Conservation (phyloP, 2,329 filamentous ascomycete genomes). For the Colletotrichum spinosum region DNA sequence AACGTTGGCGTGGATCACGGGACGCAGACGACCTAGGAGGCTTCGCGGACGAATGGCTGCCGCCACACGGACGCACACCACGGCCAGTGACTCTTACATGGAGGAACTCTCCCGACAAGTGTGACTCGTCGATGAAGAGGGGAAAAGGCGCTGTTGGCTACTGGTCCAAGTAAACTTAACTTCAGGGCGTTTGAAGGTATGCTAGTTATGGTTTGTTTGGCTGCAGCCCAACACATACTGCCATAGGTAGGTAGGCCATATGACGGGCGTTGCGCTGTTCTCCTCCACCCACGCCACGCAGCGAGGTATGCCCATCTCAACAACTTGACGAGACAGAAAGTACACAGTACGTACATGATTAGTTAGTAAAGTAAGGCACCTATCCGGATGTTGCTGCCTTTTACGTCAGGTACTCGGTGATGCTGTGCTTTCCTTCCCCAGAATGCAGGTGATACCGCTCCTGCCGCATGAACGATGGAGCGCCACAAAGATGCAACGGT, state of each 20-base stretch:
- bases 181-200: slow-evolving; percentile 3
- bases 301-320: neutral
- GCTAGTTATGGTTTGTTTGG: neutral
- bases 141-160: neutral
- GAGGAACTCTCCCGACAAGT: slow-evolving; percentile 24
- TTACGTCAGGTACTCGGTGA: too few relatives aligned
- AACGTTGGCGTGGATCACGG: too few relatives aligned
- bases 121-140: slow-evolving; percentile 15
- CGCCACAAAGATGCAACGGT: neutral
- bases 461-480: slow-evolving; percentile 26
- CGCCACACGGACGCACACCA: slow-evolving; percentile 34
- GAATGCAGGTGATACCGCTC: slow-evolving; percentile 11
- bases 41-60: slow-evolving; percentile 22
- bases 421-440: neutral
- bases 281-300: neutral
- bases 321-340: slow-evolving; percentile 10
- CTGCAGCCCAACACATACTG: neutral
- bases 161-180: slow-evolving; percentile 3
- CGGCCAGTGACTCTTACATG: slow-evolving; percentile 26
- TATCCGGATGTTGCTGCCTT: too few relatives aligned
- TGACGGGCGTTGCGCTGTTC: too few relatives aligned
- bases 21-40: neutral
- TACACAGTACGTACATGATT: neutral
- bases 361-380: too few relatives aligned
- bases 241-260: too few relatives aligned